A percentile compares a stretch with the other conserved stretches of the same genome.
These are phyloP conservation scores for Malbranchea cinnamomea DNA, from an alignment of 2,329 filamentous ascomycete genomes.

Conservation along the genomic window DNA sequence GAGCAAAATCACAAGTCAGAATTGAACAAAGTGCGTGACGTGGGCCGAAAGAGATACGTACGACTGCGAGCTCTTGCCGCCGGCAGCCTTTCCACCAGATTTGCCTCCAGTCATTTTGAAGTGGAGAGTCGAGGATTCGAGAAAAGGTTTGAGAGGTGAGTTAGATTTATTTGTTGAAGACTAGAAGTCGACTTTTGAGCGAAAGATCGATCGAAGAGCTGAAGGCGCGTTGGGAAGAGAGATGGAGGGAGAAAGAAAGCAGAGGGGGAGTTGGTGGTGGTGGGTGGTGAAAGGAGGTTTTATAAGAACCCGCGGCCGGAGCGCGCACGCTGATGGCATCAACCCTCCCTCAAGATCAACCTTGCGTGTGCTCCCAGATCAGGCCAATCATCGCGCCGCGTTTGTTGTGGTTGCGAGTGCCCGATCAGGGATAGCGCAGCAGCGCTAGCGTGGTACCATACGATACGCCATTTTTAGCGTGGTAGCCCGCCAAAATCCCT, in stretches of 20 bases:
- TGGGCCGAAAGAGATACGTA: conserved; percentile 40
- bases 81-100: conserved; percentile 98
- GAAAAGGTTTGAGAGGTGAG: conserved; percentile 26
- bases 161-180: conserved; percentile 9
- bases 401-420: conserved; percentile 11
- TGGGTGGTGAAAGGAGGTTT: conserved; percentile 15
- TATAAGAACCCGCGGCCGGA: conserved; percentile 16
- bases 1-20: conserved; percentile 4
- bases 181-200: conserved; percentile 12
- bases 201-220: conserved; percentile 13
- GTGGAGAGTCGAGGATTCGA: too few relatives aligned
- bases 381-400: conserved; percentile 27
- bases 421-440: conserved; percentile 7
- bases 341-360: conserved; percentile 35
- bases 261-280: conserved; percentile 9
- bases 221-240: conserved; percentile 2
- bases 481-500: neutral
- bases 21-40: conserved; percentile 3
- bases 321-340: too few relatives aligned
- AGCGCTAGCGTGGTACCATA: conserved; percentile 3
- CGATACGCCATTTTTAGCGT: conserved; percentile 4
- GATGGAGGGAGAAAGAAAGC: conserved; percentile 10
- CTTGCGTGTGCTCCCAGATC: conserved; percentile 23
- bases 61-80: conserved; percentile 99
- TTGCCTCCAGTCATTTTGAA: conserved; percentile 99